Base-by-base conservation (phyloP, 2,329 filamentous ascomycete genomes). In the Diaporthe ilicicola region DNA sequence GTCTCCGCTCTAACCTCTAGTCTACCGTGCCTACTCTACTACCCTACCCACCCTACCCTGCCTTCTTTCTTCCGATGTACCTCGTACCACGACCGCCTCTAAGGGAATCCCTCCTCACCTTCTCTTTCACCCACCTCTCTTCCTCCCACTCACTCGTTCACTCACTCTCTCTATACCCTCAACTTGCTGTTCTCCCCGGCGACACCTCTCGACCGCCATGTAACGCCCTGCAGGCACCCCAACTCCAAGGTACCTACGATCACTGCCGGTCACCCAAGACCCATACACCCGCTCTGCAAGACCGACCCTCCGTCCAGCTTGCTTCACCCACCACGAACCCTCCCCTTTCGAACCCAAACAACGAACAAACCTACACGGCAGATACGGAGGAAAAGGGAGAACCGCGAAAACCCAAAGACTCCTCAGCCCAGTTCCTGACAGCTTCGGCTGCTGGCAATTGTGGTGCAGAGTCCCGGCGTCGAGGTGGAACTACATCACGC, bases 361-460 rank as follows among this genome's bases (percentile, higher is more conserved):
- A n/a, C 64, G 54, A 68, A 34, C n/a, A 59, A 17, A 34, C 27
- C 27, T 15, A 62, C 42, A 51, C 42, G 39, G 22, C 15, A 27
- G 42, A 51, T 39, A 70, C 62, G 27, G 42, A 53, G 51, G 42
- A 46, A 17, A 27, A 53, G 37, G 44, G 7, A 67, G 51, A 8
- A 24, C 44, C n/a, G 39, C 17, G n/a, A n/a, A 27, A 50, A 42
- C 27, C 29, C 29, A 53, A 34, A 48, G 62, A 67, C 44, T 32
- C 44, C 42, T 70, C 69, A 46, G 27, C 69, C 71, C 71, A 70
- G 55, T 71, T 70, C 69, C 70, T 68, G 71, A 68, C 68, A 73
- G 71, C 68, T 71, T 68, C 64, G 71, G 69, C 71, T 73, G 69
- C 71, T 73, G 71, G 68, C 59, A 64, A 56, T 67, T 70, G 64